Percentiles rank a stretch among this genome's conserved stretches.
Evolutionary conservation across 352 stramenopile species (phyloP).

Genomic region (Phytopythium delawarense): DNA sequence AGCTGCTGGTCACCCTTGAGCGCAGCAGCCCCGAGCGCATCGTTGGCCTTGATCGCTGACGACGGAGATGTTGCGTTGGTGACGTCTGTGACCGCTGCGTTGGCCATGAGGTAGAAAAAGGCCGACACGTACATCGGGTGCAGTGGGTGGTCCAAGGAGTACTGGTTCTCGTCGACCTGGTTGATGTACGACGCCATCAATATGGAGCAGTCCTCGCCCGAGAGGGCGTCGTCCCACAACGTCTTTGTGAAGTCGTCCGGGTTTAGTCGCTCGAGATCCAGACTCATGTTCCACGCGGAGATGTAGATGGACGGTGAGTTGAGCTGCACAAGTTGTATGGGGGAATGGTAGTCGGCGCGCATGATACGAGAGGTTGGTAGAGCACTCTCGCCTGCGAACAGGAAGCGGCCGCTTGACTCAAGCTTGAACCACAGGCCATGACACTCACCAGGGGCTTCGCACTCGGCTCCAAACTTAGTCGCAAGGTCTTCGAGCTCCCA

Average conservation of each 20-base stretch:
- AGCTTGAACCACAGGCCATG: constrained; percentile 37
- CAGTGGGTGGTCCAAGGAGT: constrained; percentile 27
- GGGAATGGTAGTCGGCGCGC: constrained; percentile 26
- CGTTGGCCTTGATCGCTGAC: constrained; percentile 3
- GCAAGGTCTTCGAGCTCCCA: constrained; percentile 28
- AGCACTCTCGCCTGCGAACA: constrained; percentile 33
- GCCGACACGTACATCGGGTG: constrained; percentile 40
- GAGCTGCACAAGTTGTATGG: constrained; percentile 39
- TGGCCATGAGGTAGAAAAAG: constrained; percentile 39
- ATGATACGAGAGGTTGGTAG: constrained; percentile 19
- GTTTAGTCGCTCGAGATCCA: constrained; percentile 26
- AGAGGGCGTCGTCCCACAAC: constrained; percentile 11
- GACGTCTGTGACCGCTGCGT: constrained; percentile 20
- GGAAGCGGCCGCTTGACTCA: constrained; percentile 32
- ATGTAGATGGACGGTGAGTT: constrained; percentile 20
- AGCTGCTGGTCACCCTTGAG: constrained; percentile 33
- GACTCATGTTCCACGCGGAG: background rate
- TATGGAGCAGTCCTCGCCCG: constrained; percentile 25
- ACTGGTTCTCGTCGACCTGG: constrained; percentile 35
- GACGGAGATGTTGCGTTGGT: background rate
- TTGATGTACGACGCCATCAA: constrained; percentile 41
- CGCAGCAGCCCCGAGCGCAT: constrained; percentile 15
- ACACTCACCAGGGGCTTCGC: constrained; percentile 21
- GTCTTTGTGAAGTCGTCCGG: constrained; percentile 16
- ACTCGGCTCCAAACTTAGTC: constrained; percentile 29